These are phyloP conservation scores for Colletotrichum magnum DNA, from an alignment of 2,329 filamentous ascomycete genomes.

Conservation along the genomic window DNA sequence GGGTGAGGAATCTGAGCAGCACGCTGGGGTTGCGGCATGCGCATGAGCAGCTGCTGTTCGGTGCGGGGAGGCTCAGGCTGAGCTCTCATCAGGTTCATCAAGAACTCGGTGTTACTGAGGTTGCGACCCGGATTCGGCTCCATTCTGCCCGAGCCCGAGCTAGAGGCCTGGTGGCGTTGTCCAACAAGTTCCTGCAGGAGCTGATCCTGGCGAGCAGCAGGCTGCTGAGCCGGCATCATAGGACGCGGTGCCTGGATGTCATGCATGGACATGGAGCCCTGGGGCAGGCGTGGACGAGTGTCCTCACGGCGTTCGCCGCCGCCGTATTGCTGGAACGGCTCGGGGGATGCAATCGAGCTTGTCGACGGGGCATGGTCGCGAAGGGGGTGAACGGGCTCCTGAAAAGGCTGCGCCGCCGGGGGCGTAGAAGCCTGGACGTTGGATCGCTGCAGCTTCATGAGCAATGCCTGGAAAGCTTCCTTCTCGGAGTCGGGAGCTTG, in stretches of 20 bases:
- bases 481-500: conserved; percentile 77
- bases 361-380: conserved; percentile 44
- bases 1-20: conserved; percentile 62
- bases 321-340: conserved; percentile 62
- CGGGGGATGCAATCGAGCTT: conserved; percentile 61
- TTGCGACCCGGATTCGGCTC: conserved; percentile 61
- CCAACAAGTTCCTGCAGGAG: conserved; percentile 73
- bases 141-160: conserved; percentile 62
- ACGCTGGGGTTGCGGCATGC: conserved; percentile 66
- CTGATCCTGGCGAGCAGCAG: conserved; percentile 67
- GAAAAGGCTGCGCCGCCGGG: conserved; percentile 59
- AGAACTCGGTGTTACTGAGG: conserved; percentile 83
- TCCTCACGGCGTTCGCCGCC: conserved; percentile 62
- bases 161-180: conserved; percentile 70
- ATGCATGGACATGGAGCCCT: conserved; percentile 57
- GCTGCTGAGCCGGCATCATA: conserved; percentile 62
- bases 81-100: conserved; percentile 84
- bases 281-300: conserved; percentile 56
- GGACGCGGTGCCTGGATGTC: conserved; percentile 68
- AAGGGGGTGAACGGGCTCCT: conserved; percentile 52
- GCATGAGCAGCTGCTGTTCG: conserved; percentile 64
- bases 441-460: conserved; percentile 83
- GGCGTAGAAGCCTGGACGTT: conserved; percentile 60
- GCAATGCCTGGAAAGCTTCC: conserved; percentile 85
- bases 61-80: conserved; percentile 64